Evolutionary conservation across 441 rosid species (phyloP), one percentile per base, ranked within the genome.

Genomic region (Sinapis alba): DNA sequence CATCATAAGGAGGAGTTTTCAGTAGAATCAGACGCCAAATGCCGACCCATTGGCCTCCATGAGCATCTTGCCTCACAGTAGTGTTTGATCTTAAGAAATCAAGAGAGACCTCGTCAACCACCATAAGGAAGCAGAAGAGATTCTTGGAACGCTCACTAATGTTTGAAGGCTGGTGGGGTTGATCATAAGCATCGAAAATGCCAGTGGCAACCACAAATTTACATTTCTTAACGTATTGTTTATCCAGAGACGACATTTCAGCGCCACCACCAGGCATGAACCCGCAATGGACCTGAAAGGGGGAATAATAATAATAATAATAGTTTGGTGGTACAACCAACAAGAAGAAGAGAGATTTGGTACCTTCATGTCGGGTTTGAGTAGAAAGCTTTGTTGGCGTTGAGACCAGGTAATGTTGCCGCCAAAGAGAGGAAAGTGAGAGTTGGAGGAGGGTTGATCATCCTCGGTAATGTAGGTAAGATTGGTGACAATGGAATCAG

Each of bases 91-190:
- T 84, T 27, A 96, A 83, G 82, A 91, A 93, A 57, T 81, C 21
- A 27, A 90, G 87, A 66, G 99, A 90, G 47, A 79, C 87, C 84
- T 90, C 90, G 80, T 93, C 99, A 58, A 93, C 94, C 72, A 80
- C 93, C 96, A 96, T 91, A 19, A 91, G 90, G 80, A 96, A 96
- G 77, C 98, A 93, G 81, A 96, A 96, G 69, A 93, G 93, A 54
- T 82, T 79, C 84, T 80, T 85, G 15, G 98, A 96, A 68, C 89
- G 93, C 5, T 69, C 24, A 45, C 98, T 96, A 78, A 93, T 78
- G 76, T 93, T 89, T 28, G 97, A 82, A 26, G 99, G 99, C 82
- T 91, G 97, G 79, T 91, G 91, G 18, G 98, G 97, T 72, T 82
- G 71, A 77, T 96, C 99, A 72, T 95, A 95, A 36, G 95, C 97